Conservation (phyloP, 2,329 filamentous ascomycete genomes). For the Berkeleyomyces basicola region DNA sequence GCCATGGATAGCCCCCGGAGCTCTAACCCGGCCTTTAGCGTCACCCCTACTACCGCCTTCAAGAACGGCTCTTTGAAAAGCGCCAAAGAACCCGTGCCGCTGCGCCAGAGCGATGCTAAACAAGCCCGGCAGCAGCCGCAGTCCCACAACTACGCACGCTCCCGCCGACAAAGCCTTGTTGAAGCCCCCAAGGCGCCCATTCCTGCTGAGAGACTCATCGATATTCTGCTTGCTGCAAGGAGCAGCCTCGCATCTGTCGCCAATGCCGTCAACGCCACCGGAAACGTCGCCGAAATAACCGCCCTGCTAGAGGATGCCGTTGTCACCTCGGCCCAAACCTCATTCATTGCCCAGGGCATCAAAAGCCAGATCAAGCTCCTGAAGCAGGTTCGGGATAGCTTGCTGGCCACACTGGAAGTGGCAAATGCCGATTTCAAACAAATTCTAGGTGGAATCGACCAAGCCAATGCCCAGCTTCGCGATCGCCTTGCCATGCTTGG, state of each 20-base stretch:
- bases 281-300: conserved; percentile 60
- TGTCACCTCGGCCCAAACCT: conserved; percentile 50
- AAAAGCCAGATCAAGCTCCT: conserved; percentile 38
- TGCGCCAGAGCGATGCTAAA: background rate
- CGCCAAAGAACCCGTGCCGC: conserved; percentile 2
- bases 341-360: conserved; percentile 49
- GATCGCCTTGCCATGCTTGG: conserved; percentile 49
- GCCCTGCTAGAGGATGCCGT: conserved; percentile 67
- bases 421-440: conserved; percentile 43
- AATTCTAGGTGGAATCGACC: conserved; percentile 48
- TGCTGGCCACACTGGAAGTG: conserved; percentile 39
- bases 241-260: conserved; percentile 70
- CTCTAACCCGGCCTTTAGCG: background rate
- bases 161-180: conserved; percentile 9
- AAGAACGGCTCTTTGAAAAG: conserved; percentile 10
- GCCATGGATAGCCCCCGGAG: conserved; percentile 2
- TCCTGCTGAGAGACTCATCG: conserved; percentile 58
- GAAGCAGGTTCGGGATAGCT: conserved; percentile 30
- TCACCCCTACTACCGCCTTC: conserved; percentile 5
- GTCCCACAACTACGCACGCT: background rate
- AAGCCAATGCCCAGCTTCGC: conserved; percentile 46
- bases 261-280: conserved; percentile 66
- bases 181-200: background rate
- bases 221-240: conserved; percentile 73
- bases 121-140: background rate